phyloP scores from a whole-genome alignment of 306 rosid genomes.

The Fragaria iinumae region DNA sequence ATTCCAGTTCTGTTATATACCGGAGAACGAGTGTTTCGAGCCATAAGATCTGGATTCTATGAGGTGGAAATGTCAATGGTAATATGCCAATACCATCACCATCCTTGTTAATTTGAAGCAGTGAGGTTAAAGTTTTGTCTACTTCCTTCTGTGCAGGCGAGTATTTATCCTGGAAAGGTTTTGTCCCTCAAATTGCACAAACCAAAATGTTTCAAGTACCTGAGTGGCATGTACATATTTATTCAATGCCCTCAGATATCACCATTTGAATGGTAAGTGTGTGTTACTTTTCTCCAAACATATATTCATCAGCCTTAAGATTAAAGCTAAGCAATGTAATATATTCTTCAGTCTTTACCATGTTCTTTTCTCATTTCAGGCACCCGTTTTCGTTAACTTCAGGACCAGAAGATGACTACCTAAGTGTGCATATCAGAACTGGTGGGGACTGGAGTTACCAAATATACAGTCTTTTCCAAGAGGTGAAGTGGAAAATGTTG shows the following conservation, averaged over 20 bases:
- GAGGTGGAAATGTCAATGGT: conserved; percentile 75
- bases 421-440: conserved; percentile 81
- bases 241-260: conserved; percentile 92
- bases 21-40: conserved; percentile 77
- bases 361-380: conserved; percentile 49
- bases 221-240: conserved; percentile 85
- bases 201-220: conserved; percentile 72
- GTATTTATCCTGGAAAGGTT: conserved; percentile 73
- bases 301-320: not conserved
- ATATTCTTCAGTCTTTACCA: conserved; percentile 15
- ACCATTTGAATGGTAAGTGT: conserved; percentile 65
- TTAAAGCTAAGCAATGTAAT: not conserved
- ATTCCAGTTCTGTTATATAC: conserved; percentile 63
- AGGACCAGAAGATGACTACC: conserved; percentile 74
- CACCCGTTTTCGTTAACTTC: conserved; percentile 96
- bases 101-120: not conserved
- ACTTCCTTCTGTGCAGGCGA: conserved; percentile 43
- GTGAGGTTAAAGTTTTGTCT: not conserved
- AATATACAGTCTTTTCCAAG: conserved; percentile 68
- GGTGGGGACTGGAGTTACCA: conserved; percentile 87
- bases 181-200: conserved; percentile 70
- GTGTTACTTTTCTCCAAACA: not conserved
- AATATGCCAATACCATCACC: conserved; percentile 6
- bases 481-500: conserved; percentile 37
- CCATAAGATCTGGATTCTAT: conserved; percentile 69